Evolutionary conservation across 2,329 filamentous ascomycete species (phyloP).

Genomic region (Pseudopyrenochaeta lycopersici): DNA sequence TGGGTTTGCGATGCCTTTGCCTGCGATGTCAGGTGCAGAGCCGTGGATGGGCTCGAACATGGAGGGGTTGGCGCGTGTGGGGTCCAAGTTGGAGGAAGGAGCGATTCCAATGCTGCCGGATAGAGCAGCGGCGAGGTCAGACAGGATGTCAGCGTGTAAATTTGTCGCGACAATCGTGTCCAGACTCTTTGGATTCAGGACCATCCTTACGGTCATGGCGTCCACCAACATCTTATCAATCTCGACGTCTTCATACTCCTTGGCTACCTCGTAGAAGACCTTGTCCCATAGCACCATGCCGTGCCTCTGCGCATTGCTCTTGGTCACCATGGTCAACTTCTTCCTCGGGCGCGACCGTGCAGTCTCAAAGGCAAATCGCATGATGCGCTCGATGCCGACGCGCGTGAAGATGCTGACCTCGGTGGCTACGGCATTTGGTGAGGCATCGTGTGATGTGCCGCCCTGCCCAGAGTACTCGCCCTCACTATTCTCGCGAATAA

Average conservation of each 20-base stretch:
- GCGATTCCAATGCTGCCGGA: slow-evolving; percentile 75
- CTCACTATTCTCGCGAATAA: slow-evolving; percentile 59
- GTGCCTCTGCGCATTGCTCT: slow-evolving; percentile 59
- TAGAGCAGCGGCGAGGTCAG: slow-evolving; percentile 72
- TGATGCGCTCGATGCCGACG: slow-evolving; percentile 57
- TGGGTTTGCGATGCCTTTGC: slow-evolving; percentile 70
- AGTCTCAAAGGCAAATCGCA: slow-evolving; percentile 59
- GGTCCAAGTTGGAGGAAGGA: slow-evolving; percentile 72
- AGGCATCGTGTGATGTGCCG: slow-evolving; percentile 53
- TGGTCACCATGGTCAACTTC: slow-evolving; percentile 61
- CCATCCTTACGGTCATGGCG: slow-evolving; percentile 61
- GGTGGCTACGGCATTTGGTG: slow-evolving; percentile 53
- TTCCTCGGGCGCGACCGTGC: slow-evolving; percentile 54
- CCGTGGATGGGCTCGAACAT: slow-evolving; percentile 73
- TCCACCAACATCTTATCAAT: slow-evolving; percentile 61
- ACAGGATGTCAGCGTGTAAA: slow-evolving; percentile 69
- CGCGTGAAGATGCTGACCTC: slow-evolving; percentile 59
- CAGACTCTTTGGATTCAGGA: slow-evolving; percentile 54
- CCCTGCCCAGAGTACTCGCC: slow-evolving; percentile 60
- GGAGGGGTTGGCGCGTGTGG: slow-evolving; percentile 64
- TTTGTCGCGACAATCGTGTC: slow-evolving; percentile 61
- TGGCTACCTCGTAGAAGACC: slow-evolving; percentile 56
- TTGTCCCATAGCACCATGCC: slow-evolving; percentile 61
- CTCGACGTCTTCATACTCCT: slow-evolving; percentile 56
- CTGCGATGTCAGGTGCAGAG: slow-evolving; percentile 70